Base-by-base conservation (phyloP, 2,329 filamentous ascomycete genomes). In the Exserohilum rostratum region DNA sequence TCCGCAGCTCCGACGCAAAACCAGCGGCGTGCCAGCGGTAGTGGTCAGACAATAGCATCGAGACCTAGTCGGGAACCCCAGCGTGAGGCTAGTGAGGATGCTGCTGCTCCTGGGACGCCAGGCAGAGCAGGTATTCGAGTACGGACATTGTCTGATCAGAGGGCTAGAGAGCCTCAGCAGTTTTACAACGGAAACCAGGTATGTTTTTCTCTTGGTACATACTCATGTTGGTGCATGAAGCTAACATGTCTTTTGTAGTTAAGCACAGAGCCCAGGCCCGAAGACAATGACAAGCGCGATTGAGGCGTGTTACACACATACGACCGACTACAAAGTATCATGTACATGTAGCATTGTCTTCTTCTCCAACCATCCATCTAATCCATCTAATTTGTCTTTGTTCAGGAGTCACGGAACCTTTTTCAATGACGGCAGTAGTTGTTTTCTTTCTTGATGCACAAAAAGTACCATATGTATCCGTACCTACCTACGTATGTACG, bases 181-280 rank as follows among this genome's bases (percentile, higher is more conserved):
- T 84, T 96, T 42, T 96, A 97, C 71, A 97, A 97, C 68, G 93
- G 93, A 1, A 97, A 96, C 69, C 90, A 90, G 71, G 90, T 93
- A 80, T 76, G 85, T 78, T 12, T n/a, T 9, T 18, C 17, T 18
- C 7, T 29, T 6, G 12, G 15, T 7, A 43, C 4, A 17, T 18
- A n/a, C 9, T 5, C 13, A 17, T 27, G 39, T 6, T 17, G 33
- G 39, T 4, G 15, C 11, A 17, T 25, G 7, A 40, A 31, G 18
- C 46, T 49, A n/a, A 49, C n/a, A 15, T 35, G 18, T 44, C 4
- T 17, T 12, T 22, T n/a, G 29, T 15, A 49, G 51, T 45, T 54
- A 34, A 54, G 51, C 34, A 54, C 51, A n/a, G 51, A 54, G 29
- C 34, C 46, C 6, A 45, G 51, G 29, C 46, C 40, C 4, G 39